phyloP scores from a whole-genome alignment of 139 green algal genomes.

The Asterochloris erici region DNA sequence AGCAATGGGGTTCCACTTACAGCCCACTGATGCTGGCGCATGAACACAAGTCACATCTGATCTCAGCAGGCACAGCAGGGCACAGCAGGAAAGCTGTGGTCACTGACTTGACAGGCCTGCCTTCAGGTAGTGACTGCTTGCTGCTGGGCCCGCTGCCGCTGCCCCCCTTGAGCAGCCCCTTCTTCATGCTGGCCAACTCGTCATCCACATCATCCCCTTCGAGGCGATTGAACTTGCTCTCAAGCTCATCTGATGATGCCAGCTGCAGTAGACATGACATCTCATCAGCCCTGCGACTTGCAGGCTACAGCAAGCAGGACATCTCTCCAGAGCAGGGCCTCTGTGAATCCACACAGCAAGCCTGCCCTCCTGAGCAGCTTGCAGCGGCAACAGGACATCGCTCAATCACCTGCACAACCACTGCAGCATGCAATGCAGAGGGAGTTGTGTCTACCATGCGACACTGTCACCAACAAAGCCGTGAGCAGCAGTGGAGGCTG shows the following conservation, averaged over 20 bases:
- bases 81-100: neutral
- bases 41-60: neutral
- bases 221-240: conserved; percentile 77
- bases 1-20: neutral
- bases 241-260: conserved; percentile 62
- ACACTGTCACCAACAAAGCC: too few relatives aligned
- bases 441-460: too few relatives aligned
- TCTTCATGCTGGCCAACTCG: conserved; percentile 86
- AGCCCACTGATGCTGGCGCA: neutral
- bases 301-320: too few relatives aligned
- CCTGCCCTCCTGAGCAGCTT: too few relatives aligned
- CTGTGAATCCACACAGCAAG: too few relatives aligned
- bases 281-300: neutral
- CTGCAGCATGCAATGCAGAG: too few relatives aligned
- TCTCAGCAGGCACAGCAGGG: neutral
- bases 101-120: conserved; percentile 23
- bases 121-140: conserved; percentile 21
- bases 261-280: conserved; percentile 38
- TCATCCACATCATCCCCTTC: conserved; percentile 88
- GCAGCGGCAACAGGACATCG: too few relatives aligned
- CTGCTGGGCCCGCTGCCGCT: conserved; percentile 37
- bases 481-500: too few relatives aligned
- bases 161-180: conserved; percentile 57
- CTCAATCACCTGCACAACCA: too few relatives aligned
- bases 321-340: too few relatives aligned